Percentiles rank a stretch among this genome's conserved stretches.
Conservation (phyloP, 805 yeast species). For the Kodamaea hsintzibuensis region DNA sequence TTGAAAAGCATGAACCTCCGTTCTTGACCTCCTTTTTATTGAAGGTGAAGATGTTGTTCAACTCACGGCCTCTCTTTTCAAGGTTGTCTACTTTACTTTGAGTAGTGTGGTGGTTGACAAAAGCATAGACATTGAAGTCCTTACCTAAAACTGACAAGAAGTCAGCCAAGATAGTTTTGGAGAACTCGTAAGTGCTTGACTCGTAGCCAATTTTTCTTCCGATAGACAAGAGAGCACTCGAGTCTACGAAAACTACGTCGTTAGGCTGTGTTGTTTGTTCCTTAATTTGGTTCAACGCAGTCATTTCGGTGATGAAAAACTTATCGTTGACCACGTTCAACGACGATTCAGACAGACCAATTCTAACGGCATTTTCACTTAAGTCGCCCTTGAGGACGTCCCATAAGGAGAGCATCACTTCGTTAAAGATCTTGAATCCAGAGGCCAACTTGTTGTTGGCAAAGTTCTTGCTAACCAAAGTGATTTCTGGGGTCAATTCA, state of each 20-base stretch:
- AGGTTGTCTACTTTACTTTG: slow-evolving; percentile 12
- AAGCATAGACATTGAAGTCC: slow-evolving; percentile 22
- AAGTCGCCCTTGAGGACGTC: slow-evolving; percentile 21
- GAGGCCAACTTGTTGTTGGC: slow-evolving; percentile 22
- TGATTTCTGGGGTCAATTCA: slow-evolving; percentile 9
- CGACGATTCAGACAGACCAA: background rate
- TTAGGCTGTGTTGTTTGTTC: slow-evolving; percentile 4
- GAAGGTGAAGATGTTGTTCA: slow-evolving; percentile 16
- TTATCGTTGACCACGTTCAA: slow-evolving; percentile 41
- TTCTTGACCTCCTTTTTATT: slow-evolving; percentile 2
- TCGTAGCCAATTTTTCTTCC: slow-evolving; percentile 44
- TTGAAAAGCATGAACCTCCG: slow-evolving; percentile 34
- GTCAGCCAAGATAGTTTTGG: slow-evolving; percentile 34
- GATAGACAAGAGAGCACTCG: slow-evolving; percentile 44
- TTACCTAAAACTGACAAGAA: slow-evolving; percentile 16
- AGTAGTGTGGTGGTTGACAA: slow-evolving; percentile 7
- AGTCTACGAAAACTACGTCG: slow-evolving; percentile 36
- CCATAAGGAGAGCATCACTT: slow-evolving; percentile 40
- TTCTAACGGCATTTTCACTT: slow-evolving; percentile 2
- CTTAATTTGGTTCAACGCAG: slow-evolving; percentile 18
- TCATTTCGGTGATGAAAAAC: slow-evolving; percentile 48
- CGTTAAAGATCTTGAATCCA: slow-evolving; percentile 27
- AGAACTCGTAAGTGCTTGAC: slow-evolving; percentile 42
- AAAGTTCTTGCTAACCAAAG: slow-evolving; percentile 15
- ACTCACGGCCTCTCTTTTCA: slow-evolving; percentile 19